These are phyloP conservation scores for Saussurea involucrata DNA, from an alignment of 129 eudicot genomes.

Conservation along the genomic window DNA sequence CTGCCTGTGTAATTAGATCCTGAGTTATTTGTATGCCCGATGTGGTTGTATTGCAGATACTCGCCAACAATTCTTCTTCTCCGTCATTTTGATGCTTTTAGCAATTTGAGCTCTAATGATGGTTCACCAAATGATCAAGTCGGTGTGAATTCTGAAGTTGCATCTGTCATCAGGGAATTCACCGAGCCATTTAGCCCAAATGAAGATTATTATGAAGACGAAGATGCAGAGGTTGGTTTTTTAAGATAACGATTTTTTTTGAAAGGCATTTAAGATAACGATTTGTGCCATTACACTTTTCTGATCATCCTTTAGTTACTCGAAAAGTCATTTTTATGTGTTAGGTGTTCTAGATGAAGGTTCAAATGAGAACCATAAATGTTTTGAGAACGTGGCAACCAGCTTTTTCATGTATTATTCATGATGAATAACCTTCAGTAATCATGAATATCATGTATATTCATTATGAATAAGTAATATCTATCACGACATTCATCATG, in stretches of 20 bases:
- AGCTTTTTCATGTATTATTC: background rate
- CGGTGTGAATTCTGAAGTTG: conserved; percentile 78
- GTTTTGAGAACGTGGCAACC: background rate
- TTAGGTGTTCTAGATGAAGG: background rate
- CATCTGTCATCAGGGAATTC: conserved; percentile 72
- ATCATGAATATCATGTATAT: background rate
- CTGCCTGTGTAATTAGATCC: background rate
- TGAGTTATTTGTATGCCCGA: conserved; percentile 8
- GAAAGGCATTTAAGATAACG: conserved; percentile 38
- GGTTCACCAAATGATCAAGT: conserved; percentile 72
- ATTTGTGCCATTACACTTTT: conserved; percentile 1
- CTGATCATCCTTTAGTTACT: background rate
- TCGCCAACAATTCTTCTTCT: conserved; percentile 89
- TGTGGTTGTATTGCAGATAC: conserved; percentile 48
- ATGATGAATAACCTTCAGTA: background rate
- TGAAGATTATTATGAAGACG: conserved; percentile 43
- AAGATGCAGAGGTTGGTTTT: conserved; percentile 32
- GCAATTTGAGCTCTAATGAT: conserved; percentile 58
- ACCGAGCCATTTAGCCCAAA: conserved; percentile 57
- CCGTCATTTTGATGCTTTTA: conserved; percentile 81
- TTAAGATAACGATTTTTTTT: conserved; percentile 26
- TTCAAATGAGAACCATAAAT: too few relatives aligned
- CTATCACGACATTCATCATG: background rate
- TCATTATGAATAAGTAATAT: too few relatives aligned
- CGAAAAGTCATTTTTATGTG: background rate